Evolutionary conservation across 2,329 filamentous ascomycete species (phyloP), one percentile per base, ranked within the genome.

Genomic region (Periglandula ipomoeae): DNA sequence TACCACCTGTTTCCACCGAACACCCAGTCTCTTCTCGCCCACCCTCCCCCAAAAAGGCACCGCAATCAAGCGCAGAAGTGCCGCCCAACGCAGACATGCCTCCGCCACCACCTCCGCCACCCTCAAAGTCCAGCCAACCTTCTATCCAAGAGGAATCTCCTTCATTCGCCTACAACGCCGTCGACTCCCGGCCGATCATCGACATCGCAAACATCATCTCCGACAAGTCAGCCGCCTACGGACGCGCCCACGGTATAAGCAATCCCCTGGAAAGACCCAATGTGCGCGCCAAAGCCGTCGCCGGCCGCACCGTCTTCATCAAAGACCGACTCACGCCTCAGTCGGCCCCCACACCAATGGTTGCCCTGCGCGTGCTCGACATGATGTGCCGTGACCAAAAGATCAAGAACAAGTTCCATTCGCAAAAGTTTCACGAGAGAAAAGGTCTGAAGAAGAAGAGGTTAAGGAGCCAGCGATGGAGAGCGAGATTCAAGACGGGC

Each of bases 361-460:
- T 65, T 7, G 72, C 74, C 0, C 64, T 82, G 35, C 58, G 60
- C 30, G 50, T 71, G 5, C 62, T 79, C 4, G 60, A 68, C 37
- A 56, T 58, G 35, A 58, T 71, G 45, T 61, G 70, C 27, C 53
- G 56, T 5, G 58, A 62, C 58, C 89, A 91, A 60, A 71, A 66
- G 39, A 69, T 93, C 45, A 71, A 66, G 55, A 50, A 44, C 3
- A 81, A 88, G 57, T 71, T 71, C 47, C 63, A 65, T 19, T 63
- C 58, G 53, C 87, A 93, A 67, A 72, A 73, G 54, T 87, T 81
- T 59, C 84, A 94, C 65, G 87, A 93, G 72, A 71, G 88, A 42
- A 76, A 76, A 0, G 88, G 87, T 2, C 59, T 88, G 59, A 89
- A 86, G 76, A 76, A 83, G 66, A 94, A 93, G 79, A 77, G 87